A percentile compares a stretch with the other conserved stretches of the same genome.
These are phyloP conservation scores for Lablab purpureus DNA, from an alignment of 306 rosid genomes.

Conservation along the genomic window DNA sequence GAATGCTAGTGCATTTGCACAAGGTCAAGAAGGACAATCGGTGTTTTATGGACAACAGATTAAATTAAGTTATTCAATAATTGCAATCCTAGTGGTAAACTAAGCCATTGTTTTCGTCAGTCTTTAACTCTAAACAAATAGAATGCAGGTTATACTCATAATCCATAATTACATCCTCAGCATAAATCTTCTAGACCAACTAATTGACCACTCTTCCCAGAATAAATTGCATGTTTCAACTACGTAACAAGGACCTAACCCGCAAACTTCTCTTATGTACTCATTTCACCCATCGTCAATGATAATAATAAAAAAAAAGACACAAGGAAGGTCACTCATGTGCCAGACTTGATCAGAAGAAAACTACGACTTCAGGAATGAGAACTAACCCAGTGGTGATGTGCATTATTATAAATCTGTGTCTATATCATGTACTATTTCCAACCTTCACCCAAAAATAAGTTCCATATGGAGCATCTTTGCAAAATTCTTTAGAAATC, in stretches of 20 bases:
- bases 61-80: constrained; percentile 1
- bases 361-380: neutral
- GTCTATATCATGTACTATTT: neutral
- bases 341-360: neutral
- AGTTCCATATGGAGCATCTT: neutral
- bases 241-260: constrained; percentile 1
- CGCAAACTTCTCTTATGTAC: neutral
- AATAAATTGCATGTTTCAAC: constrained; percentile 16
- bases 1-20: neutral
- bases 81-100: constrained; percentile 4
- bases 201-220: neutral
- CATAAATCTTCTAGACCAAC: constrained; percentile 1
- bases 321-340: neutral
- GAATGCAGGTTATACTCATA: neutral
- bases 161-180: neutral
- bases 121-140: neutral
- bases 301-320: neutral
- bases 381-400: constrained; percentile 6
- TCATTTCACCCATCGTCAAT: neutral
- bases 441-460: neutral
- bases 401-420: neutral
- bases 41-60: constrained; percentile 4
- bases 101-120: neutral
- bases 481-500: neutral
- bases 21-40: neutral